Evolutionary conservation across 345 rosid genomes (phyloP), one percentile per base, ranked within the genome.

Genomic region (Litchi chinensis): DNA sequence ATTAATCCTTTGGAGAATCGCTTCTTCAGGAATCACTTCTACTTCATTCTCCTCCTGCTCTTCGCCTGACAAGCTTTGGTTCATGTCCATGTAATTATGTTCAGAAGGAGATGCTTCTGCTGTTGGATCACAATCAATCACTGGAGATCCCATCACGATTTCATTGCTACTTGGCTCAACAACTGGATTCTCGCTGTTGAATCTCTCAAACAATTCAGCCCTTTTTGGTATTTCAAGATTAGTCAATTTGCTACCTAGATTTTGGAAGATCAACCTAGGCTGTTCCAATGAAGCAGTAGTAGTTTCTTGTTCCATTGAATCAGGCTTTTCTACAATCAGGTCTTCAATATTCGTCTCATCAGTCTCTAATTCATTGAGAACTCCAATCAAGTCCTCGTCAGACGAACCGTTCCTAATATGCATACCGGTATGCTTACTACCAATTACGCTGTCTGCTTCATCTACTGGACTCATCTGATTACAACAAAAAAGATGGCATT

Each of bases 381-480:
- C 65, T 54, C 73, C 68, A 10, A 56, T 66, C 39, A 83, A 77
- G 71, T 87, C 91, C 70, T 88, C 96, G 44, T 86, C 97, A 2
- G 92, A 86, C 39, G 99, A 93, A 79, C 80, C 68, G 83, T 76
- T 86, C 83, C 98, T 88, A 12, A 83, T 15, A 75, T 89, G 95
- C 37, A 77, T 63, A 73, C 87, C 84, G 80, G 87, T 87, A 79
- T 87, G 84, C 79, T 89, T 91, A 50, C 79, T 72, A 80, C 48
- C 72, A 19, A 65, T 12, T 24, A 79, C 77, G 43, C 52, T 48
- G 11, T 85, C 94, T 67, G 90, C 97, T 68, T 88, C 97, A 18
- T 89, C 95, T 48, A 82, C 24, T 3, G 99, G 86, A 85, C 81
- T 88, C 92, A 91, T 90, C 97, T 92, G 95, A 79, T 84, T 4